Evolutionary conservation across 2,329 filamentous ascomycete genomes (phyloP).

Genomic region (Colletotrichum brevisporum): DNA sequence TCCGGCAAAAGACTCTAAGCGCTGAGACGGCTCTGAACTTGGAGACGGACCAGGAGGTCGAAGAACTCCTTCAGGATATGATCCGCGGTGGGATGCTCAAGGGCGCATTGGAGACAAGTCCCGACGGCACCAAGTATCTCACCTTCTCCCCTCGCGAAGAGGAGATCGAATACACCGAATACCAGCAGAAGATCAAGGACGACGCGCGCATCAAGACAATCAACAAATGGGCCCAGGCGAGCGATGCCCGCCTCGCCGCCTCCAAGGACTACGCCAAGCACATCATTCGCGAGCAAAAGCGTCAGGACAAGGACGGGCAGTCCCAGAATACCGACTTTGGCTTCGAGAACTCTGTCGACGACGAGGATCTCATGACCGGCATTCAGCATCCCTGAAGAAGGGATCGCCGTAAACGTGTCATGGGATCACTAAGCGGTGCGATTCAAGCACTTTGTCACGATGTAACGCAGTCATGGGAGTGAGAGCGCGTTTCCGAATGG

Average conservation of each 20-base stretch:
- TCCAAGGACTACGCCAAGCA: conserved; percentile 70
- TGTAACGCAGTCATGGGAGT: conserved; percentile 26
- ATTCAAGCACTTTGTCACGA: conserved; percentile 25
- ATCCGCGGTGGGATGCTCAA: conserved; percentile 67
- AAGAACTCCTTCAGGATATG: conserved; percentile 67
- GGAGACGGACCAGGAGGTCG: conserved; percentile 58
- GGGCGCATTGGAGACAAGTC: conserved; percentile 64
- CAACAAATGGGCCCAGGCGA: conserved; percentile 63
- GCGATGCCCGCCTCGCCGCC: conserved; percentile 67
- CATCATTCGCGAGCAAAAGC: conserved; percentile 61
- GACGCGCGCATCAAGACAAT: conserved; percentile 62
- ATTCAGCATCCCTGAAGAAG: conserved; percentile 45
- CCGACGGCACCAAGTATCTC: conserved; percentile 62
- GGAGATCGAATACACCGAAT: conserved; percentile 64
- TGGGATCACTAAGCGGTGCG: background rate
- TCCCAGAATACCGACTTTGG: conserved; percentile 49
- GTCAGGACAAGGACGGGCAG: conserved; percentile 59
- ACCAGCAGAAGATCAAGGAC: conserved; percentile 61
- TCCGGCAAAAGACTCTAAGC: conserved; percentile 66
- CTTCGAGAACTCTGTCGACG: conserved; percentile 66
- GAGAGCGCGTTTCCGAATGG: background rate
- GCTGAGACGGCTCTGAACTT: conserved; percentile 66
- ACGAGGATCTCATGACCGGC: conserved; percentile 74
- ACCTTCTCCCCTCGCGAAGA: conserved; percentile 62
- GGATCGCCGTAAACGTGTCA: background rate